Conservation (phyloP, 176 grass and related monocot genomes). For the Eragrostis curvula region DNA sequence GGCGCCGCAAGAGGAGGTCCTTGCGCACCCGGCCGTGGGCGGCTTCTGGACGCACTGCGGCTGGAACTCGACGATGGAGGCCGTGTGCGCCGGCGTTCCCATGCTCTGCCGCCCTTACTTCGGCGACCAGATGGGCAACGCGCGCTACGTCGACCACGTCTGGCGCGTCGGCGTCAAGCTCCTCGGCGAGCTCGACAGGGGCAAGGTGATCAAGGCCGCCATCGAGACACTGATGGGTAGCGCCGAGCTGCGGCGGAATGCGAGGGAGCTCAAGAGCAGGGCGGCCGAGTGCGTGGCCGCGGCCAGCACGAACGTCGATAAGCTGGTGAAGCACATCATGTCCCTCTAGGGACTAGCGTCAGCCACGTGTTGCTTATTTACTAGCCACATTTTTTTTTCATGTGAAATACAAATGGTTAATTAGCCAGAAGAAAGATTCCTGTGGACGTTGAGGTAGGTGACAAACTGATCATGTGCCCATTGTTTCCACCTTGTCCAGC, state of each 20-base stretch:
- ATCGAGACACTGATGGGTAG: constrained; percentile 9
- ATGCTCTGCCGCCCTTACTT: constrained; percentile 42
- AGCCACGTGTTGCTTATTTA: too few relatives aligned
- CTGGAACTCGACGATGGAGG: constrained; percentile 62
- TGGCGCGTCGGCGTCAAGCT: constrained; percentile 32
- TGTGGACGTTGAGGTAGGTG: too few relatives aligned
- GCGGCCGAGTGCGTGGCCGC: not conserved
- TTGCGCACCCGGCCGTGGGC: constrained; percentile 9
- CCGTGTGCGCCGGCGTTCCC: constrained; percentile 31
- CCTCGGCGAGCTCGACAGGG: not conserved
- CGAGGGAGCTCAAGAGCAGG: not conserved
- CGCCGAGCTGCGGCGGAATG: constrained; percentile 3
- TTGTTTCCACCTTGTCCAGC: too few relatives aligned
- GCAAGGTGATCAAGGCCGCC: constrained; percentile 2
- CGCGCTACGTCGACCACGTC: constrained; percentile 22
- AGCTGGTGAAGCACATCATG: constrained; percentile 25
- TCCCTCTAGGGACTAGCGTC: not conserved
- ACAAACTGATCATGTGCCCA: too few relatives aligned
- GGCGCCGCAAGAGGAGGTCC: constrained; percentile 55
- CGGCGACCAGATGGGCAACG: constrained; percentile 49
- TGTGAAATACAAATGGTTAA: too few relatives aligned
- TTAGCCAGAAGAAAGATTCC: too few relatives aligned
- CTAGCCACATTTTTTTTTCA: too few relatives aligned
- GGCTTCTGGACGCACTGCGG: constrained; percentile 58
- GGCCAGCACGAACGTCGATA: not conserved